These are phyloP conservation scores for Lachancea mirantina DNA, from an alignment of 805 yeast species.

Conservation along the genomic window DNA sequence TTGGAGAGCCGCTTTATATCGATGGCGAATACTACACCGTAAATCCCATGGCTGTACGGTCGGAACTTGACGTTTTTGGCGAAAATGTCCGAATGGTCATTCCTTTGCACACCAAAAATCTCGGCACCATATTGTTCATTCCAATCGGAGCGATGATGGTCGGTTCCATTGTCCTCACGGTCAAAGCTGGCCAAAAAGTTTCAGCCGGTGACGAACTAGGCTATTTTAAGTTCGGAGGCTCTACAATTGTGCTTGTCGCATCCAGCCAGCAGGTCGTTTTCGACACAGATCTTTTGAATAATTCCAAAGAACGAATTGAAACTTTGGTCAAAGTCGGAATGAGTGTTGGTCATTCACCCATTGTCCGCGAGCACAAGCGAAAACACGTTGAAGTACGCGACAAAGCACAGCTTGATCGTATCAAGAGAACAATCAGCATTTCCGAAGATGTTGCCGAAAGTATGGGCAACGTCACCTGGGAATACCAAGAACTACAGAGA, in stretches of 20 bases:
- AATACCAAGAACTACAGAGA: conserved; percentile 19
- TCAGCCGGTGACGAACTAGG: conserved; percentile 80
- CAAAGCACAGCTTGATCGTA: conserved; percentile 22
- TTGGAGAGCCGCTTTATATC: conserved; percentile 60
- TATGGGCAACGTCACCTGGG: conserved; percentile 24
- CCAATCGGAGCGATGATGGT: conserved; percentile 99
- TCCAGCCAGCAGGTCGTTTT: conserved; percentile 44
- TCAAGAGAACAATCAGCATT: conserved; percentile 26
- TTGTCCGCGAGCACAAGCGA: conserved; percentile 43
- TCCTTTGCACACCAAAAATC: conserved; percentile 67
- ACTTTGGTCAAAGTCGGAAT: conserved; percentile 85
- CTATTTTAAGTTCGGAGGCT: conserved; percentile 93
- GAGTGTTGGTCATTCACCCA: conserved; percentile 74
- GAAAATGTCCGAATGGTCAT: conserved; percentile 78
- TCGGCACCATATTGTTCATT: conserved; percentile 70
- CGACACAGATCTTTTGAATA: conserved; percentile 66
- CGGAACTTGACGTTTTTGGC: conserved; percentile 84
- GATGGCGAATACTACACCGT: conserved; percentile 94
- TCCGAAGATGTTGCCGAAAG: conserved; percentile 17
- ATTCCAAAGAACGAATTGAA: conserved; percentile 65
- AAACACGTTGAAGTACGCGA: conserved; percentile 29
- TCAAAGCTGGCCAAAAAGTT: conserved; percentile 50
- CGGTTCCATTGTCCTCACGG: conserved; percentile 75
- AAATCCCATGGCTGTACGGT: conserved; percentile 93
- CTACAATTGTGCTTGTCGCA: conserved; percentile 68